Base-by-base conservation (phyloP, 2,329 filamentous ascomycete genomes). In the Leptosphaerulina australis region DNA sequence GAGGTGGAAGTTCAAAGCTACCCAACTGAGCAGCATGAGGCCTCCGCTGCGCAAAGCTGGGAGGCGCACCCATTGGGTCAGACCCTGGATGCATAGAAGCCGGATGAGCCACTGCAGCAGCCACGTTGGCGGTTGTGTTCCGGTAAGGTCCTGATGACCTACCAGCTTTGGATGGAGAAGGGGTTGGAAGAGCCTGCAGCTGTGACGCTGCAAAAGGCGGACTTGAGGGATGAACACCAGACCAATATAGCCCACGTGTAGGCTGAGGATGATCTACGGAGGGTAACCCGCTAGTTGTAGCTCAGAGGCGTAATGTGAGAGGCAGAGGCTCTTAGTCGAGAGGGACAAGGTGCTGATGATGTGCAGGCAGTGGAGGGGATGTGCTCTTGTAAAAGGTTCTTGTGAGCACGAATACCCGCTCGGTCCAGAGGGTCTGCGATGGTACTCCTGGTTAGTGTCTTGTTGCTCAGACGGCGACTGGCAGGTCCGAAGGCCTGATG, bases 41-140 rank as follows among this genome's bases (percentile, higher is more conserved):
- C 72, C 88, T 83, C 66, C 88, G 83, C 71, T 86, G 81, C 61
- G 86, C 83, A 70, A 91, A 85, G 76, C 87, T 88, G 68, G 81
- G 79, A 63, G 82, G 79, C 64, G 79, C 77, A 72, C 80, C 80
- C 76, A 86, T 81, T 70, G 77, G 76, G 72, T 86, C 83, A 68
- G 83, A 74, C 68, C 80, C 79, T 70, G 82, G 77, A 75, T 83
- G 81, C 83, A 86, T 87, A 70, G 80, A 82, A 69, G 80, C 76
- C 69, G 81, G 79, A 65, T 80, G 81, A 64, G 82, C 78, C 68
- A 83, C 81, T 64, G 83, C 80, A 69, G 83, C 79, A 77, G 83
- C 83, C 83, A 86, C 81, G 76, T 78, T 84, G 77, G 72, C 79
- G 74, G 76, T 75, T 78, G 72, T 70, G 72, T 71, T 44, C 67